Base-by-base conservation (phyloP, 176 grass and related monocot species). In the Saccharum officinarum region DNA sequence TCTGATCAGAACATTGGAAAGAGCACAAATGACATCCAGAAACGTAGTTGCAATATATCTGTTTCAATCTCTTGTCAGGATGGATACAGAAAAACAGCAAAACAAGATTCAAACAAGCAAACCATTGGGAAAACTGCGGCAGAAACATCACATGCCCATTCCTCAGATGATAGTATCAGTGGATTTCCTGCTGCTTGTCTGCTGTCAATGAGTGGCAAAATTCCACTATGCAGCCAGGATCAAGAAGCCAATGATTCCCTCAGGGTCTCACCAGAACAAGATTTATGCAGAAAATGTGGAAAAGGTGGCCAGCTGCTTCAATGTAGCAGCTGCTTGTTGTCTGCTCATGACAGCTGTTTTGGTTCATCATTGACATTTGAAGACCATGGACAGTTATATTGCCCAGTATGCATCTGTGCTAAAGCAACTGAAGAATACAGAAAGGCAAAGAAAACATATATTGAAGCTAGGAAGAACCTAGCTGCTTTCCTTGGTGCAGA, bases 371-470 rank as follows among this genome's bases (percentile, higher is more conserved):
- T 82, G 60, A 18, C 60, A 70, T 71, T 90, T 77, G 78, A 82
- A 71, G 75, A 69, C 15, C 62, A 74, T 20, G 80, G 75, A 5
- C 39, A 68, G 49, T 86, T 86, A 37, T 83, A 83, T 66, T 92
- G 87, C 69, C 90, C 86, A 2, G 41, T 89, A 77, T 92, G 90
- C 62, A 86, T 85, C 79, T 92, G 75, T 83, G 54, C 82, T 25
- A 86, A 71, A 86, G 87, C 80, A 15, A 54, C 79, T 80, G 80
- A 75, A 75, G 79, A 83, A 80, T 92, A 89, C 88, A 50, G 82
- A 67, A 86, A 89, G 34, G 80, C 83, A 66, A 86, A 61, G 83
- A 69, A 80, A 83, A 76, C 68, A 77, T 88, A 81, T 85, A 46
- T 8, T 81, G 81, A 91, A 88, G 82, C 89, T 72, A 85, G 82